Conservation (phyloP, 1,284 basidiomycete species). For the Pascua sp. region DNA sequence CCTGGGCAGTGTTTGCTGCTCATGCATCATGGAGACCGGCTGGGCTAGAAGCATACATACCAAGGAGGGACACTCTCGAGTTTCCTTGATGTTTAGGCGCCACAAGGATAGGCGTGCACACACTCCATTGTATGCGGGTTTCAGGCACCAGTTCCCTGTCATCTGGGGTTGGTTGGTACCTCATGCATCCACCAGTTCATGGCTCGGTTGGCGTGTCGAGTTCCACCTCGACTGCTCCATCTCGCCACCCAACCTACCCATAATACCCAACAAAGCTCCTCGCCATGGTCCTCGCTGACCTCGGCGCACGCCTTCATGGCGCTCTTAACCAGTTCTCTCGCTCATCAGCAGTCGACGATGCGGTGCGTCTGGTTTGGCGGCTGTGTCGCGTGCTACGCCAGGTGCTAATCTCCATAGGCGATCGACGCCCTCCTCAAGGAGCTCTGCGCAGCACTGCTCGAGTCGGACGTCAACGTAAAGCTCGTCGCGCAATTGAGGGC, state of each 20-base stretch:
- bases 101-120: too few relatives aligned
- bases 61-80: too few relatives aligned
- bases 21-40: too few relatives aligned
- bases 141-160: too few relatives aligned
- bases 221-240: not conserved
- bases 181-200: too few relatives aligned
- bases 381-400: not conserved
- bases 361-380: constrained; percentile 54
- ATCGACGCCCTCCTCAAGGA: constrained; percentile 93
- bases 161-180: too few relatives aligned
- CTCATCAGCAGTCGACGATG: constrained; percentile 81
- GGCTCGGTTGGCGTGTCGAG: not conserved
- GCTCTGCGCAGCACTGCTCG: constrained; percentile 87
- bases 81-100: too few relatives aligned
- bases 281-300: constrained; percentile 91
- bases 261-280: not conserved
- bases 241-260: not conserved
- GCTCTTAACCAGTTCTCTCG: constrained; percentile 87
- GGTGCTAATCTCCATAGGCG: constrained; percentile 56
- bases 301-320: constrained; percentile 88
- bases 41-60: too few relatives aligned
- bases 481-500: constrained; percentile 81
- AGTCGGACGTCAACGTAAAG: constrained; percentile 98
- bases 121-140: too few relatives aligned
- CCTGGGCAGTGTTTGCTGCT: too few relatives aligned